Evolutionary conservation across 2,329 filamentous ascomycete genomes (phyloP).

Genomic region (Neopestalotiopsis clavispora): DNA sequence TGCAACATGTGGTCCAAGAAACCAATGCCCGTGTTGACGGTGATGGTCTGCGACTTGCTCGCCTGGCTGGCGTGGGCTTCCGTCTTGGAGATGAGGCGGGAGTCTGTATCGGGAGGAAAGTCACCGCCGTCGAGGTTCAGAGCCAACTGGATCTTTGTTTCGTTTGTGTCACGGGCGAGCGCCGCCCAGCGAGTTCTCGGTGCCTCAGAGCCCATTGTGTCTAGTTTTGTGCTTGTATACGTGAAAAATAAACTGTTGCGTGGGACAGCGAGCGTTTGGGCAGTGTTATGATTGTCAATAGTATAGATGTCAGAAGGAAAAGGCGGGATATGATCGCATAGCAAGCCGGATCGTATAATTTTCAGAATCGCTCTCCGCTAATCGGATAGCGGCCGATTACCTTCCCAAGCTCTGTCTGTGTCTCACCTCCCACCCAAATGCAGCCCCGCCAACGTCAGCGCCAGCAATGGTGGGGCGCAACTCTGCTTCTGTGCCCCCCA

Average conservation of each 20-base stretch:
- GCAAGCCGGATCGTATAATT: background rate
- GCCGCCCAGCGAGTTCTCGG: conserved; percentile 68
- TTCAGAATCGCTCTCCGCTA: conserved; percentile 8
- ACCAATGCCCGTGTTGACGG: conserved; percentile 90
- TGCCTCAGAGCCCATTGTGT: conserved; percentile 33
- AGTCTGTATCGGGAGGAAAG: conserved; percentile 69
- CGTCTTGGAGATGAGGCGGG: conserved; percentile 54
- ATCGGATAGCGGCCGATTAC: conserved; percentile 15
- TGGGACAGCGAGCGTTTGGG: background rate
- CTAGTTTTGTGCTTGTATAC: background rate
- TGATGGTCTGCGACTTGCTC: conserved; percentile 84
- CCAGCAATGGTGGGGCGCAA: background rate
- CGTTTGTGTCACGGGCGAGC: conserved; percentile 90
- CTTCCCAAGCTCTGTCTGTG: background rate
- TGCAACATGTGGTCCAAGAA: conserved; percentile 99
- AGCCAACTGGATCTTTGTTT: conserved; percentile 94
- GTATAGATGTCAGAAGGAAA: background rate
- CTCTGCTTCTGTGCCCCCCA: background rate
- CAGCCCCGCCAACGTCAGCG: background rate
- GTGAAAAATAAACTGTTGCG: background rate
- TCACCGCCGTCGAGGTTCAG: conserved; percentile 91
- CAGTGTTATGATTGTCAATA: background rate
- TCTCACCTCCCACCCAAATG: background rate
- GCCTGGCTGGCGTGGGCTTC: conserved; percentile 82
- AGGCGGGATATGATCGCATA: background rate